Evolutionary conservation across 768 basidiomycete species (phyloP), one percentile per base, ranked within the genome.

Genomic region (Solioccasus polychromus): DNA sequence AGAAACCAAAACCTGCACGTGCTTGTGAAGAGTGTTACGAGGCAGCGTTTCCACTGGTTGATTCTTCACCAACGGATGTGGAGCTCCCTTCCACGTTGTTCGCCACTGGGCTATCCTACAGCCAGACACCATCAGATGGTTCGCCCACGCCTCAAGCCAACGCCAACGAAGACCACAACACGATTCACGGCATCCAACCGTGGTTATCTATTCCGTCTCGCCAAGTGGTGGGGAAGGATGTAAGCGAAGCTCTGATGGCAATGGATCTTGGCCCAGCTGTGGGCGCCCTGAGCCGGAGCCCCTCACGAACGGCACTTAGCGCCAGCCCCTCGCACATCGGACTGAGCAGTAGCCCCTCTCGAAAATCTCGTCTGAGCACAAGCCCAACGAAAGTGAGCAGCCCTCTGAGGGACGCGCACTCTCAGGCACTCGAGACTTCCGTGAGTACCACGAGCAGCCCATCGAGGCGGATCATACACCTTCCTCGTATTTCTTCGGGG

Each of bases 11-110:
- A 58, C 73, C 87, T 30, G 85, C 88, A 2, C 77, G 92, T 3
- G 84, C 91, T 7, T 95, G 92, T 62, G 83, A 89, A 44, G 77
- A 84, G 2, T 95, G 92, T 65, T 95, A 85, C 57, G 87, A 90
- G 51, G 78, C 84, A 11, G 85, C 93, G 15, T 95, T 95, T 54
- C 90, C 90, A 0, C 45, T 86, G 25, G 32, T 57, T 17, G 1
- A 30, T 22, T 30, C 52, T 3, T 32, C 40, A 8, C 19, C 17
- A 10, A 24, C n/a, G 2, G 22, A 30, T n/a, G 9, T 44, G n/a
- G 57, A 49, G 17, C 14, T 43, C 4, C 52, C 52, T 31, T 32
- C 43, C 2, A 10, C 41, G n/a, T 28, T 42, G 12, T 54, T 39
- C 18, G 35, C 47, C 23, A 44, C 36, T 3, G 59, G 44, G 17